A percentile compares a stretch with the other conserved stretches of the same genome.
Evolutionary conservation across 106 monocot genomes (phyloP).

Genomic region (Chionographis japonica): DNA sequence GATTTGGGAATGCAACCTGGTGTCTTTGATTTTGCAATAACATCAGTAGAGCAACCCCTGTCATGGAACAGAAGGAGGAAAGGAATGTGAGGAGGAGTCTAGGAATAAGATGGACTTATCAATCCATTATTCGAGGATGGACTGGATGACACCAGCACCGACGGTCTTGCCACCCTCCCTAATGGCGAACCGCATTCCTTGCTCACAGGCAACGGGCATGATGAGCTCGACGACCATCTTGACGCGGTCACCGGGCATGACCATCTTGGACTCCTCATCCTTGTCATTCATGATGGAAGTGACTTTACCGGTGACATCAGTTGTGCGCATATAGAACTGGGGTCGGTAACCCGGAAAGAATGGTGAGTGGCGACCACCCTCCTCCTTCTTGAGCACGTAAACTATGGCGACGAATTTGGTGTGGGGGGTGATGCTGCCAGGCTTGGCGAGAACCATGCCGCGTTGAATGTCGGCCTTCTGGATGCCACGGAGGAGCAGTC

Average conservation of each 20-base stretch:
- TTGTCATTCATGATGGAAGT: conserved; percentile 59
- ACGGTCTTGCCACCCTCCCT: conserved; percentile 79
- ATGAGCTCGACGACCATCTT: conserved; percentile 77
- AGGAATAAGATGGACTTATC: too few relatives aligned
- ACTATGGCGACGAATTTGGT: conserved; percentile 62
- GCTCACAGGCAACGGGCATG: conserved; percentile 61
- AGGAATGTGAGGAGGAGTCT: too few relatives aligned
- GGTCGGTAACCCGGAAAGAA: conserved; percentile 68
- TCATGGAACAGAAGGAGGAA: background rate
- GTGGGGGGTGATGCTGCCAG: conserved; percentile 74
- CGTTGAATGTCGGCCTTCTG: conserved; percentile 66
- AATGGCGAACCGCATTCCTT: conserved; percentile 69
- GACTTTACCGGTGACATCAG: conserved; percentile 70
- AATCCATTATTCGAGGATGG: conserved; percentile 32
- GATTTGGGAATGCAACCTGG: too few relatives aligned
- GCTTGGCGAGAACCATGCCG: conserved; percentile 71
- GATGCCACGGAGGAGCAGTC: conserved; percentile 60
- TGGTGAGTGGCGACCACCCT: conserved; percentile 75
- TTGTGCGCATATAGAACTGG: conserved; percentile 80
- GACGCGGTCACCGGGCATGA: conserved; percentile 75
- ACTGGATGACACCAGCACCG: conserved; percentile 66
- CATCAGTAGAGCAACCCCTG: too few relatives aligned
- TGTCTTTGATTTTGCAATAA: too few relatives aligned
- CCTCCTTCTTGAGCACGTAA: conserved; percentile 80
- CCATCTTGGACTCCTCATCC: conserved; percentile 76